Evolutionary conservation across 1,139 yeast species (phyloP).

Genomic region (Debaryomyces singareniensis): DNA sequence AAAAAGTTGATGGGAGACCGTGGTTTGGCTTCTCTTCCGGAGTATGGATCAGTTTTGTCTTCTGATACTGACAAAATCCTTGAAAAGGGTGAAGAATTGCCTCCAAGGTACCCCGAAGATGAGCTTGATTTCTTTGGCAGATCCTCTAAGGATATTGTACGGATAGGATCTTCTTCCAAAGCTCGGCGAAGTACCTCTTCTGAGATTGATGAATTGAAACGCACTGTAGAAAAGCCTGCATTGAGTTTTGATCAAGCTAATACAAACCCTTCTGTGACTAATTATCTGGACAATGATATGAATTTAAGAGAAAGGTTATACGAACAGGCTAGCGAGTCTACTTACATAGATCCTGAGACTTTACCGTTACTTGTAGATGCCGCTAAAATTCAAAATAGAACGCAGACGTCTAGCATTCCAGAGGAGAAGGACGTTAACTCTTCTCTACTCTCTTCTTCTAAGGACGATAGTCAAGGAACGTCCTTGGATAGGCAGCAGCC

Average conservation of each 20-base stretch:
- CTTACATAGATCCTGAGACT: constrained; percentile 5
- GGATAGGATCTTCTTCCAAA: constrained; percentile 19
- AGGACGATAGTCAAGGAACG: no score
- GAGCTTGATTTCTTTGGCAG: constrained; percentile 63
- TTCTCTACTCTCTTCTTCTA: no score
- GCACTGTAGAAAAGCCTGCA: neutral
- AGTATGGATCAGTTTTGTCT: constrained; percentile 21
- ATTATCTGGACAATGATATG: constrained; percentile 37
- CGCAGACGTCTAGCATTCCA: no score
- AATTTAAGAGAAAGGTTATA: constrained; percentile 32
- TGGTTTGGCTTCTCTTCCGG: constrained; percentile 39
- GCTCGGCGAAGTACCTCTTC: constrained; percentile 8
- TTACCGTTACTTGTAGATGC: no score
- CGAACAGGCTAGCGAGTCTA: constrained; percentile 20
- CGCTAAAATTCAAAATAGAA: no score
- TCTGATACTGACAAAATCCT: constrained; percentile 40
- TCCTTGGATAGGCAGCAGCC: no score
- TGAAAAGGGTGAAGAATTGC: constrained; percentile 69
- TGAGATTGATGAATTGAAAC: neutral
- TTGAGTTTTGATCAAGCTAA: constrained; percentile 10
- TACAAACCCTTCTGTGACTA: constrained; percentile 18
- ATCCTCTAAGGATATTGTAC: constrained; percentile 13
- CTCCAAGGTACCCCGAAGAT: constrained; percentile 61
- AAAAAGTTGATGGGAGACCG: constrained; percentile 37
- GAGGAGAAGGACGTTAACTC: no score